A percentile compares a stretch with the other conserved stretches of the same genome.
Evolutionary conservation across 2,329 filamentous ascomycete species (phyloP).

Genomic region (Sarocladium kiliense): DNA sequence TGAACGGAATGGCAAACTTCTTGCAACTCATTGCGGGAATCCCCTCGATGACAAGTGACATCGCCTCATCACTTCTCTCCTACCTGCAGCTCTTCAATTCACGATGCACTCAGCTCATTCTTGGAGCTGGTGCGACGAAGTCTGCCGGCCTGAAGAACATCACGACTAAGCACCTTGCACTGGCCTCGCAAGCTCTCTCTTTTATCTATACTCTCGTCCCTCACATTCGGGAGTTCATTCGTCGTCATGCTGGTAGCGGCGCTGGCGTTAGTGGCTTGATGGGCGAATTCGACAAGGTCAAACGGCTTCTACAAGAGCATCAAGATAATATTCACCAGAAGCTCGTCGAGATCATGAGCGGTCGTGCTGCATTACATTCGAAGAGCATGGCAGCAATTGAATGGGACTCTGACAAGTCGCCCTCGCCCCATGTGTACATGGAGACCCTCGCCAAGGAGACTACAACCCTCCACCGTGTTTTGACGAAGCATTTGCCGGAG

Average conservation of each 20-base stretch:
- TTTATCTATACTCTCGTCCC: slow-evolving; percentile 86
- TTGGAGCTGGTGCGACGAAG: slow-evolving; percentile 85
- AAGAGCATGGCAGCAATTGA: slow-evolving; percentile 68
- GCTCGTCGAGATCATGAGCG: slow-evolving; percentile 86
- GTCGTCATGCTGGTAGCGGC: slow-evolving; percentile 61
- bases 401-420: slow-evolving; percentile 51
- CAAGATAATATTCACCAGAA: slow-evolving; percentile 90
- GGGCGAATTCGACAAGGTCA: slow-evolving; percentile 84
- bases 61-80: slow-evolving; percentile 72
- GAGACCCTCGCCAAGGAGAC: slow-evolving; percentile 85
- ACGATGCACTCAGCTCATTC: slow-evolving; percentile 89
- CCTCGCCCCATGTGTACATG: slow-evolving; percentile 65
- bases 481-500: slow-evolving; percentile 77
- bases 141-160: slow-evolving; percentile 93
- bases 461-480: slow-evolving; percentile 73
- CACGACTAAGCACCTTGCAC: slow-evolving; percentile 87
- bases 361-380: slow-evolving; percentile 67
- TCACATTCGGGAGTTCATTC: slow-evolving; percentile 85
- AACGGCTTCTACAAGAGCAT: slow-evolving; percentile 79
- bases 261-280: slow-evolving; percentile 55
- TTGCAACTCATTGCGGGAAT: slow-evolving; percentile 78
- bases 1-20: slow-evolving; percentile 77
- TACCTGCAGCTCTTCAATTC: slow-evolving; percentile 95
- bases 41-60: slow-evolving; percentile 81
- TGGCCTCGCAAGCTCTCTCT: slow-evolving; percentile 82